These are phyloP conservation scores for Xylariaceae sp. DNA, from an alignment of 2,329 filamentous ascomycete genomes.

Conservation along the genomic window DNA sequence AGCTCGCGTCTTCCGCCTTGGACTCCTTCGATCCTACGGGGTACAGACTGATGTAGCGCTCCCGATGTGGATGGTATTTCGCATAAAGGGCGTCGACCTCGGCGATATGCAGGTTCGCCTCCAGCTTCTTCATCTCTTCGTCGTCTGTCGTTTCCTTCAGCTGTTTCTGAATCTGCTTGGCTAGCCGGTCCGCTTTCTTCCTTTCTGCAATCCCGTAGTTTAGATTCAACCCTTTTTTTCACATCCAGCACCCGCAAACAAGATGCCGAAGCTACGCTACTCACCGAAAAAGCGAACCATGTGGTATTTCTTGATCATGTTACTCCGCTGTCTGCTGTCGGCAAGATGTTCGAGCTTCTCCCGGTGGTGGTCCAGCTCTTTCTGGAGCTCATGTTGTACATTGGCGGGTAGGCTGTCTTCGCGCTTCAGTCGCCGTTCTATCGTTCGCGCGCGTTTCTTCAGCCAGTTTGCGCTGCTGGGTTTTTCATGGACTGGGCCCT, in stretches of 20 bases:
- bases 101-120: slow-evolving; percentile 56
- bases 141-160: slow-evolving; percentile 47
- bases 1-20: slow-evolving; percentile 38
- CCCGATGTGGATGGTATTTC: slow-evolving; percentile 63
- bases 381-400: slow-evolving; percentile 63
- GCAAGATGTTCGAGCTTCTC: slow-evolving; percentile 56
- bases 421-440: slow-evolving; percentile 60
- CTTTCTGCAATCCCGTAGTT: slow-evolving; percentile 47
- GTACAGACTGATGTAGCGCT: slow-evolving; percentile 64
- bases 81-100: slow-evolving; percentile 74
- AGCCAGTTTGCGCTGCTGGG: slow-evolving; percentile 53
- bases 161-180: slow-evolving; percentile 59
- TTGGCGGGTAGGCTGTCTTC: slow-evolving; percentile 61
- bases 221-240: slow-evolving; percentile 2
- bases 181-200: slow-evolving; percentile 63
- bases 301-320: slow-evolving; percentile 75
- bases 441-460: slow-evolving; percentile 66
- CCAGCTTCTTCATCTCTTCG: slow-evolving; percentile 47
- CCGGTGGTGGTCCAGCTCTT: slow-evolving; percentile 63
- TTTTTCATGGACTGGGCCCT: slow-evolving; percentile 40
- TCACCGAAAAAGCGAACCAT: slow-evolving; percentile 80
- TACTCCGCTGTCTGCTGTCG: slow-evolving; percentile 55
- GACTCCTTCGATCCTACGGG: slow-evolving; percentile 38
- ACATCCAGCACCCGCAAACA: too few species aligned
- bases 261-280: slow-evolving; percentile 18